Evolutionary conservation across 345 rosid species (phyloP).

Genomic region (Populus ilicifolia): DNA sequence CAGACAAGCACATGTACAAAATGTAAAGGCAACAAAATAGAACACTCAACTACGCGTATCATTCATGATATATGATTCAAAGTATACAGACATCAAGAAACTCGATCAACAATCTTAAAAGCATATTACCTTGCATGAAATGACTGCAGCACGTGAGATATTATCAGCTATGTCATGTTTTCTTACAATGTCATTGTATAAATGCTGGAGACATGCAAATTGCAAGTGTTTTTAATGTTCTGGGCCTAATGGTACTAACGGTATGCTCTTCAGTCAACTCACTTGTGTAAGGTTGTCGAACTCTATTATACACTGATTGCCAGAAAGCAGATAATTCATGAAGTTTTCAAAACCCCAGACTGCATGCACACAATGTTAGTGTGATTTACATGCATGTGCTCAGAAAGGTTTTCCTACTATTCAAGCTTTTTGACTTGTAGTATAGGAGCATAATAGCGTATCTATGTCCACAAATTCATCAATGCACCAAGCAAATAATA

Average conservation of each 20-base stretch:
- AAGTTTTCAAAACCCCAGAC: background rate
- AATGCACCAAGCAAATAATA: background rate
- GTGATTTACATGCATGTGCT: background rate
- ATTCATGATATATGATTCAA: background rate
- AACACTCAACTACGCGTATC: background rate
- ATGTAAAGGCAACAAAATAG: constrained; percentile 49
- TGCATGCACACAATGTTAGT: background rate
- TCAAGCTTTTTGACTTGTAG: background rate
- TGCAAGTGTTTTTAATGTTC: background rate
- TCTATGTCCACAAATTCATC: background rate
- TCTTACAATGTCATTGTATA: background rate
- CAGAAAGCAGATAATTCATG: background rate
- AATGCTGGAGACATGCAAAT: background rate
- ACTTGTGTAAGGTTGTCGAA: background rate
- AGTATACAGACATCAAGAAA: background rate
- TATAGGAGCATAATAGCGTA: background rate
- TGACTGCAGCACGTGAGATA: background rate
- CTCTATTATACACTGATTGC: background rate
- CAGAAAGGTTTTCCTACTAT: background rate
- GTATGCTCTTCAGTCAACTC: background rate
- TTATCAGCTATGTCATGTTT: background rate
- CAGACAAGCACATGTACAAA: constrained; percentile 78
- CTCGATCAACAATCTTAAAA: background rate
- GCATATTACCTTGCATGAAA: background rate
- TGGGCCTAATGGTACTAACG: background rate